phyloP scores from a whole-genome alignment of 1,139 yeast species.

The Kodamaea arcana region DNA sequence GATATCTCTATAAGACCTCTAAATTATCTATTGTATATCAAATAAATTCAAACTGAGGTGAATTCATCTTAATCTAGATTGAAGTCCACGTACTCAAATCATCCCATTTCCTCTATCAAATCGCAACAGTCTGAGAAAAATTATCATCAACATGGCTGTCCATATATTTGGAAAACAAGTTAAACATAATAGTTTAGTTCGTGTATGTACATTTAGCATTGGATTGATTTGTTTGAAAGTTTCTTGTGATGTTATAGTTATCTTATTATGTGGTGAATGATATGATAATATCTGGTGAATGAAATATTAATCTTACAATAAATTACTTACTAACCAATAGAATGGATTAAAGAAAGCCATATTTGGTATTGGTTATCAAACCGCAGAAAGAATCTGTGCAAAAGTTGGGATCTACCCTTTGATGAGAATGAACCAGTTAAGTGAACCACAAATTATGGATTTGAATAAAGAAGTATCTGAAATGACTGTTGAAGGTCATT shows the following conservation, averaged over 20 bases:
- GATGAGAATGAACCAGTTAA: slow-evolving; percentile 90
- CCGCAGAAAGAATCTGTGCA: slow-evolving; percentile 80
- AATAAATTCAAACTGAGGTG: too few relatives aligned
- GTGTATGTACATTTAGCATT: slow-evolving; percentile 25
- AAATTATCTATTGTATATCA: too few relatives aligned
- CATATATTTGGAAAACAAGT: slow-evolving; percentile 73
- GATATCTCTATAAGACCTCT: too few relatives aligned
- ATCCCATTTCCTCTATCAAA: not conserved
- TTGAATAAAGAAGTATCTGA: slow-evolving; percentile 83
- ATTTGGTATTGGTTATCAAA: slow-evolving; percentile 76
- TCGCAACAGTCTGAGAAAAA: slow-evolving; percentile 1
- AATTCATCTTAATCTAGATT: too few relatives aligned
- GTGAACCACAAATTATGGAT: slow-evolving; percentile 83
- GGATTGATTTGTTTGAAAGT: not conserved
- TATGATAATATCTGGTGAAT: not conserved
- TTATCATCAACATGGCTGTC: slow-evolving; percentile 48
- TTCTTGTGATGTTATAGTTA: too few relatives aligned
- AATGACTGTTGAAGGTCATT: slow-evolving; percentile 80
- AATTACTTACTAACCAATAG: slow-evolving; percentile 10
- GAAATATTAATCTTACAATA: too few relatives aligned
- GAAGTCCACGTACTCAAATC: too few relatives aligned
- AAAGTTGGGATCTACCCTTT: slow-evolving; percentile 86
- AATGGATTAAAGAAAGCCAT: slow-evolving; percentile 72
- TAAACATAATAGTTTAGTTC: slow-evolving; percentile 46
- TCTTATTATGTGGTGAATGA: too few relatives aligned